phyloP scores from a whole-genome alignment of 306 rosid species.

The Sicyos edulis region DNA sequence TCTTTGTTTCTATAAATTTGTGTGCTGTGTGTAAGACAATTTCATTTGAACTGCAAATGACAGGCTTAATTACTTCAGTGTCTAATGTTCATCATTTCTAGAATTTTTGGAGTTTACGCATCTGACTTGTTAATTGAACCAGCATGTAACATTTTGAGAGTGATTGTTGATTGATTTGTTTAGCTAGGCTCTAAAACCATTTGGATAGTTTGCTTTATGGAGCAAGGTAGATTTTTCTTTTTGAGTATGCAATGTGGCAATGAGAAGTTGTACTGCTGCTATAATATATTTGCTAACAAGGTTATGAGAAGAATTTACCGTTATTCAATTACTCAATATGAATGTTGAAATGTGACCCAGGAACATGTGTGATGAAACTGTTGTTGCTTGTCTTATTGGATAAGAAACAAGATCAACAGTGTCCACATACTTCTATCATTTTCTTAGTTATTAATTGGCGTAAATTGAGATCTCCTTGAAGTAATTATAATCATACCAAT shows the following conservation, averaged over 20 bases:
- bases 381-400: not conserved
- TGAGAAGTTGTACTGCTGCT: not conserved
- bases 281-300: constrained; percentile 5
- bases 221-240: constrained; percentile 2
- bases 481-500: no score
- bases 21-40: not conserved
- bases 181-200: not conserved
- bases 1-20: not conserved
- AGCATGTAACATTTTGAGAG: not conserved
- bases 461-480: no score
- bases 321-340: not conserved
- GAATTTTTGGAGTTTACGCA: not conserved
- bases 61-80: not conserved
- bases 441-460: no score
- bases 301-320: not conserved
- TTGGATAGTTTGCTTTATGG: constrained; percentile 2
- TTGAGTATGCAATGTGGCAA: constrained; percentile 3
- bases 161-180: not conserved
- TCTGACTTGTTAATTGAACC: not conserved
- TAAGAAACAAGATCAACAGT: no score
- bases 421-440: no score
- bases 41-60: not conserved
- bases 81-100: constrained; percentile 1
- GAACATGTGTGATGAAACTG: not conserved
- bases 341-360: not conserved